A percentile compares a stretch with the other conserved stretches of the same genome.
Conservation (phyloP, 441 rosid species). For the Mallotus japonicus region DNA sequence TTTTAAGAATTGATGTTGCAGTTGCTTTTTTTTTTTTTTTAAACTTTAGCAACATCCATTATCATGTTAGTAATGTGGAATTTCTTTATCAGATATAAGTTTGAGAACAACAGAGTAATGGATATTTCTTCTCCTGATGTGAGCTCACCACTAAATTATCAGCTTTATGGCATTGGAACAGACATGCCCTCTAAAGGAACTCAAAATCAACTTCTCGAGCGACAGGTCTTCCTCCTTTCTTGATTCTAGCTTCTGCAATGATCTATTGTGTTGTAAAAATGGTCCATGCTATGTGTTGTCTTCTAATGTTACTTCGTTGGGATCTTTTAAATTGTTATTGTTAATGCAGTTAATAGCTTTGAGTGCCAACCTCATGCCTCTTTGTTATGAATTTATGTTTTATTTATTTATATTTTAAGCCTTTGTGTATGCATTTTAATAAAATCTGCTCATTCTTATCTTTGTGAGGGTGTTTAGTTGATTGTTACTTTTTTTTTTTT, state of each 20-base stretch:
- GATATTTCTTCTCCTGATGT: conserved; percentile 73
- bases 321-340: conserved; percentile 2
- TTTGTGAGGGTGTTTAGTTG: conserved; percentile 12
- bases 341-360: neutral
- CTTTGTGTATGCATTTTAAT: neutral
- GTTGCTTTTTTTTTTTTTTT: conserved; percentile 1
- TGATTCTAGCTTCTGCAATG: conserved; percentile 14
- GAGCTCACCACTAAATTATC: conserved; percentile 68
- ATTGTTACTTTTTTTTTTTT: neutral
- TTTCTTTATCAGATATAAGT: conserved; percentile 64
- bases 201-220: conserved; percentile 89
- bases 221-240: conserved; percentile 60
- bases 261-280: neutral
- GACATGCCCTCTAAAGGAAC: conserved; percentile 72
- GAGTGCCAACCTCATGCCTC: conserved; percentile 2
- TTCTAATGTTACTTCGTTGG: neutral
- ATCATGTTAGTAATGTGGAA: conserved; percentile 15
- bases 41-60: conserved; percentile 5
- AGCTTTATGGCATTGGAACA: conserved; percentile 73
- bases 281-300: neutral
- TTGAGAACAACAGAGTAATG: conserved; percentile 79
- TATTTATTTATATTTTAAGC: neutral
- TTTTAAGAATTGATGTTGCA: conserved; percentile 5
- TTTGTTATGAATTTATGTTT: neutral
- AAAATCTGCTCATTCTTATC: neutral